Evolutionary conservation across 163 green algal species (phyloP).

Genomic region (Scenedesmus sp.): DNA sequence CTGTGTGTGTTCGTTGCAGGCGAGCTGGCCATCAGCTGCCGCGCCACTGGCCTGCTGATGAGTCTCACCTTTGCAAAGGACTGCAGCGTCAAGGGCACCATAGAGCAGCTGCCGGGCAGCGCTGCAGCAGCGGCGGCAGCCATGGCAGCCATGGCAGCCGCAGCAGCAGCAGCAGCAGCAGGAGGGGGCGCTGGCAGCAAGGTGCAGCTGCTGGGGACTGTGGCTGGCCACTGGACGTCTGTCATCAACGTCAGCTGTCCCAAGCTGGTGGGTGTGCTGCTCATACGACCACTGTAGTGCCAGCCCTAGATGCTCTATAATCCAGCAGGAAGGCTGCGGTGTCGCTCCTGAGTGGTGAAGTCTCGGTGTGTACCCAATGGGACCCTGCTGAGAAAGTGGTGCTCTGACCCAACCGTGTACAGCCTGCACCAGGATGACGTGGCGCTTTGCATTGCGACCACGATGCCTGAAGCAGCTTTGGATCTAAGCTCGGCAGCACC

Average conservation of each 20-base stretch:
- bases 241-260: conserved; percentile 43
- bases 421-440: background rate
- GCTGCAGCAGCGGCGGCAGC: background rate
- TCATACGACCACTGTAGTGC: too few species aligned
- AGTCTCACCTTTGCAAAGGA: conserved; percentile 58
- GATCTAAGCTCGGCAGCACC: background rate
- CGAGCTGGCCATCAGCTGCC: conserved; percentile 59
- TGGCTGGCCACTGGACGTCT: conserved; percentile 41
- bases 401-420: too few species aligned
- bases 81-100: conserved; percentile 54
- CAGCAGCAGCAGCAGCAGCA: conserved; percentile 52
- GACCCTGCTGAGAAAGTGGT: too few species aligned
- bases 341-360: too few species aligned
- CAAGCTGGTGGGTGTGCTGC: conserved; percentile 56
- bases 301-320: background rate
- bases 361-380: too few species aligned
- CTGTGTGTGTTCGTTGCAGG: too few species aligned
- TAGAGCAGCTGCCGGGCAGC: conserved; percentile 52
- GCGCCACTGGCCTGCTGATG: conserved; percentile 44
- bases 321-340: background rate
- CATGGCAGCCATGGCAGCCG: conserved; percentile 46
- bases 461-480: background rate
- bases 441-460: too few species aligned
- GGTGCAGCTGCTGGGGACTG: background rate
- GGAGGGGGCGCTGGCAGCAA: conserved; percentile 2